These are phyloP conservation scores for Suhomyces sp. DNA, from an alignment of 805 yeast species.

Conservation along the genomic window DNA sequence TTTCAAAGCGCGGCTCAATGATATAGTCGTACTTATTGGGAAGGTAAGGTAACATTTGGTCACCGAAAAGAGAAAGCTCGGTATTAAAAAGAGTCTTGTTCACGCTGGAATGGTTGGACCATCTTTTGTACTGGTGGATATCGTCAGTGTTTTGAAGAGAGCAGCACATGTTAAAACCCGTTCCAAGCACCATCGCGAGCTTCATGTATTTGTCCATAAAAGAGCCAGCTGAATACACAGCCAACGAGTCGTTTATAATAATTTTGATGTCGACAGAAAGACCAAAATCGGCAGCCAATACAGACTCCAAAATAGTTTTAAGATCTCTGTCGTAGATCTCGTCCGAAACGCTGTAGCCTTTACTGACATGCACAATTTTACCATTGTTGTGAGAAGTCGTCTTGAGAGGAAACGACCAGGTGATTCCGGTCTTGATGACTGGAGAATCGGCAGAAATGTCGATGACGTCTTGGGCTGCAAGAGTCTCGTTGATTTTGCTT, in stretches of 20 bases:
- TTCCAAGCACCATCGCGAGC: constrained; percentile 63
- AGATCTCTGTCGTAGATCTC: constrained; percentile 44
- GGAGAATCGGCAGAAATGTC: constrained; percentile 7
- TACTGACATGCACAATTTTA: constrained; percentile 52
- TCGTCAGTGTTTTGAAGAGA: constrained; percentile 17
- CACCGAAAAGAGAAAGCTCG: constrained; percentile 58
- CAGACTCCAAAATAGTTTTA: constrained; percentile 36
- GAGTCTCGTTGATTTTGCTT: constrained; percentile 26
- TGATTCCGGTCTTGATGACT: constrained; percentile 41
- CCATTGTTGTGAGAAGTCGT: constrained; percentile 43
- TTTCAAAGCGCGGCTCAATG: constrained; percentile 33
- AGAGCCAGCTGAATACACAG: constrained; percentile 56
- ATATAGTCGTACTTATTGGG: constrained; percentile 40
- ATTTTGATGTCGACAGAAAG: constrained; percentile 38
- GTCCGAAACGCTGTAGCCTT: constrained; percentile 51
- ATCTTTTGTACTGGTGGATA: constrained; percentile 17
- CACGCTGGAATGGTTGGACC: constrained; percentile 1
- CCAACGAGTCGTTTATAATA: constrained; percentile 64
- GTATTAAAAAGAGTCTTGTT: constrained; percentile 40
- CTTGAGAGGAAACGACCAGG: constrained; percentile 58
- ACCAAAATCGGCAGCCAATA: constrained; percentile 20
- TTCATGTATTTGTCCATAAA: constrained; percentile 34
- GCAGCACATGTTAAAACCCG: constrained; percentile 62
- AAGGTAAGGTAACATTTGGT: constrained; percentile 25
- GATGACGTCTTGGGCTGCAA: constrained; percentile 18